These are phyloP conservation scores for Sphaerulina musiva DNA, from an alignment of 2,329 filamentous ascomycete genomes.

Conservation along the genomic window DNA sequence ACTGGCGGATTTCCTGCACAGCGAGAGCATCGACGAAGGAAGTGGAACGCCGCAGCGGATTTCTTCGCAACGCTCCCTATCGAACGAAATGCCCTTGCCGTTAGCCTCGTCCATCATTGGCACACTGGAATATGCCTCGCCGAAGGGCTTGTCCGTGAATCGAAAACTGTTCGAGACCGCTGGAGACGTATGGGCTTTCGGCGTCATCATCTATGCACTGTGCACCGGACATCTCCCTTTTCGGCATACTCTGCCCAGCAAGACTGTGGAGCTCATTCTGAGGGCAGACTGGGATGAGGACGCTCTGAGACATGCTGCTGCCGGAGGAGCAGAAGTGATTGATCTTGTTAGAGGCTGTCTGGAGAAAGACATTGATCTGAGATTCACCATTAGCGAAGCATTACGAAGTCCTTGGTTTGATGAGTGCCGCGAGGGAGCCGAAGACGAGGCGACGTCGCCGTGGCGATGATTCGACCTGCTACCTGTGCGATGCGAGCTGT, in stretches of 20 bases:
- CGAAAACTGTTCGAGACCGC: conserved; percentile 45
- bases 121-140: conserved; percentile 52
- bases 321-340: conserved; percentile 43
- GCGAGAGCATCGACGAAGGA: conserved; percentile 36
- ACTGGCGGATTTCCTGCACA: conserved; percentile 60
- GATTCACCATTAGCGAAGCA: conserved; percentile 54
- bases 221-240: conserved; percentile 58
- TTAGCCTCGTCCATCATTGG: conserved; percentile 47
- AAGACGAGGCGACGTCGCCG: conserved; percentile 15
- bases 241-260: conserved; percentile 53
- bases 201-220: conserved; percentile 56
- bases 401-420: conserved; percentile 51
- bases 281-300: conserved; percentile 53
- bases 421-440: conserved; percentile 22
- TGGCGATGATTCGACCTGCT: background rate
- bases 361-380: conserved; percentile 48
- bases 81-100: conserved; percentile 16
- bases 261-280: conserved; percentile 54
- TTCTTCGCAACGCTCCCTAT: conserved; percentile 14
- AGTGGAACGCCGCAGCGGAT: conserved; percentile 8
- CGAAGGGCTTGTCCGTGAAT: conserved; percentile 42
- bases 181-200: conserved; percentile 62
- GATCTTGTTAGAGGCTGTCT: conserved; percentile 57
- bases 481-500: background rate
- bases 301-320: conserved; percentile 42